Evolutionary conservation across 2,329 filamentous ascomycete genomes (phyloP), one percentile per base, ranked within the genome.

Genomic region (Didymella arachidicola): DNA sequence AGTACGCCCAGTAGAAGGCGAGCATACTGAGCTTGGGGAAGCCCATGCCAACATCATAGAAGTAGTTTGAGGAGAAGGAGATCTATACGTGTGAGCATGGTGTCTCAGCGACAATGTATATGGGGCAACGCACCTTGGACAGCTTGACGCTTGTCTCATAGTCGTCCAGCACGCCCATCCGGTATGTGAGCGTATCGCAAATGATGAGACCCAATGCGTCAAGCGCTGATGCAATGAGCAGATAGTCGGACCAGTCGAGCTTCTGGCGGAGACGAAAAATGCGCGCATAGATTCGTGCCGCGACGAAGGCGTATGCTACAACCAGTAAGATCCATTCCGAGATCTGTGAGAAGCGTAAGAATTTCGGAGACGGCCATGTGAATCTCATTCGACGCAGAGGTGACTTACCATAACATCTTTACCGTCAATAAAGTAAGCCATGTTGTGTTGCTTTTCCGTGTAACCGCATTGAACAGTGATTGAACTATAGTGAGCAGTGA

Each of bases 1-100:
- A 69, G 45, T 57, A 69, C 1, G 55, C 47, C 66, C 64, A 69
- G 59, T 67, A 69, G 38, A 69, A 69, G 3, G 64, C 66, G 7
- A 69, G 60, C 66, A 69, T 69, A 36, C 66, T 67, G 39, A 69
- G 63, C 42, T 69, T 69, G 11, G 66, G 66, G 36, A 69, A 69
- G 0, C 66, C 66, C 64, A 69, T 69, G 2, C 66, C 66, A 26
- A 69, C 53, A 36, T 69, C 66, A 53, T 69, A 69, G 57, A 69
- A 69, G 51, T 69, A 69, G 48, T 69, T 69, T 1, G 66, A 69
- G 8, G 66, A 47, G 36, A 67, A 69, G 1, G 64, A 69, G 46
- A 69, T 69, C 66, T 69, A 16, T 4, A 16, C 7, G 18, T 8
- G 7, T 38, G n/a, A 38, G n/a, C 3, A 18, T 11, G 29, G 11